phyloP scores from a whole-genome alignment of 805 yeast genomes.

The Kurtzmaniella fragi region DNA sequence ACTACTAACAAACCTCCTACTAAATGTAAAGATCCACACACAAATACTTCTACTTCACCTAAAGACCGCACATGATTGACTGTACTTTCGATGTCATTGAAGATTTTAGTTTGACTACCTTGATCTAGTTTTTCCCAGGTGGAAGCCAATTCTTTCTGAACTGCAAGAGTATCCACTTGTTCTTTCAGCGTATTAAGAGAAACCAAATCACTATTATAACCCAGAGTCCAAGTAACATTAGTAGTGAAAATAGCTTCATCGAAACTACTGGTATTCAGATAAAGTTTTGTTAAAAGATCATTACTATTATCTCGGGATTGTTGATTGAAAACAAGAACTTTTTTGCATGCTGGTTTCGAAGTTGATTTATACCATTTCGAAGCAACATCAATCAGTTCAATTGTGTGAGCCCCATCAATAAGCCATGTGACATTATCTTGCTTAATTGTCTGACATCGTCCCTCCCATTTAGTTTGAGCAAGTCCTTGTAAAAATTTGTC shows the following conservation, averaged over 20 bases:
- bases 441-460: conserved; percentile 78
- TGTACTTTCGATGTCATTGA: conserved; percentile 73
- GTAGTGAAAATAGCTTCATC: conserved; percentile 84
- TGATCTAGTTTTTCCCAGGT: conserved; percentile 58
- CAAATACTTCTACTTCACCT: conserved; percentile 67
- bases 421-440: conserved; percentile 61
- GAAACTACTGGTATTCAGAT: conserved; percentile 43
- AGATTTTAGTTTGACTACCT: conserved; percentile 39
- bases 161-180: conserved; percentile 70
- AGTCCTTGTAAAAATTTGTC: conserved; percentile 54
- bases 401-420: conserved; percentile 94
- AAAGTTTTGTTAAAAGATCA: conserved; percentile 52
- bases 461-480: conserved; percentile 80
- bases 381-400: conserved; percentile 81
- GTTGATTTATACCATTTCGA: conserved; percentile 63
- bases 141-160: conserved; percentile 71
- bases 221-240: conserved; percentile 86
- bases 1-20: conserved; percentile 94
- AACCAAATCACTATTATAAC: conserved; percentile 79
- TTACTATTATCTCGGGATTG: conserved; percentile 82
- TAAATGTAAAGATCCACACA: conserved; percentile 88
- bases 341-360: conserved; percentile 4
- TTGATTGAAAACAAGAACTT: conserved; percentile 80
- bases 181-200: conserved; percentile 80
- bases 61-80: conserved; percentile 48